Evolutionary conservation across 2,329 filamentous ascomycete species (phyloP), one percentile per base, ranked within the genome.

Genomic region (Berkeleyomyces basicola): DNA sequence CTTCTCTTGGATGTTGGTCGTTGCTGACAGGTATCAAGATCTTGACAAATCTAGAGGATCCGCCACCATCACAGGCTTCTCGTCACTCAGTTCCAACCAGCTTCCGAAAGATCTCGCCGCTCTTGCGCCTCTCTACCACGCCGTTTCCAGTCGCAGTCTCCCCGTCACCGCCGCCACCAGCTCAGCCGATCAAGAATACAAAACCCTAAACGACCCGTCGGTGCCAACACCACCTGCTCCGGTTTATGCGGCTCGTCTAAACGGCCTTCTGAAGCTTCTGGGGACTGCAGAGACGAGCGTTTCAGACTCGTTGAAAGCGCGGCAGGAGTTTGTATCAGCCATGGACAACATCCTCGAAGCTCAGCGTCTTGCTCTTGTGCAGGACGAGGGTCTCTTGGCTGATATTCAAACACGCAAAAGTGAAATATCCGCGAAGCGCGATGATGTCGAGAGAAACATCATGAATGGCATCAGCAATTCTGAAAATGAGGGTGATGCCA

Each of bases 281-380:
- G 89, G 90, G 23, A 88, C 83, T 66, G 93, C 93, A 3, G 91
- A 99, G 73, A 88, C 84, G 62, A 90, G 92, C 0, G 87, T 97
- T 1, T 85, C 88, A 1, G 90, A 96, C 69, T 89, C 87, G 67
- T 89, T 99, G 71, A 91, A 92, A 70, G 89, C 90, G 1, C 85
- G 93, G 11, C 82, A 83, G 67, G 81, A 83, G 7, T 79, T 99
- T 37, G 85, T 97, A 44, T 79, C 82, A 37, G 90, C 85, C 0
- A 77, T 99, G 4, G 90, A 96, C 74, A 90, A 87, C 70, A 78
- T 97, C 10, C 78, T 97, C 0, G 83, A 86, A 62, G 80, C 81
- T 36, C 90, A 92, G 72, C 84, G 85, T 59, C 75, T 78, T 2
- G 84, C 85, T 43, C 75, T 96, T 3, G 78, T 80, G 1, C 78